phyloP scores from a whole-genome alignment of 169 alveolate species.

The Cryptosporidium tyzzeri region DNA sequence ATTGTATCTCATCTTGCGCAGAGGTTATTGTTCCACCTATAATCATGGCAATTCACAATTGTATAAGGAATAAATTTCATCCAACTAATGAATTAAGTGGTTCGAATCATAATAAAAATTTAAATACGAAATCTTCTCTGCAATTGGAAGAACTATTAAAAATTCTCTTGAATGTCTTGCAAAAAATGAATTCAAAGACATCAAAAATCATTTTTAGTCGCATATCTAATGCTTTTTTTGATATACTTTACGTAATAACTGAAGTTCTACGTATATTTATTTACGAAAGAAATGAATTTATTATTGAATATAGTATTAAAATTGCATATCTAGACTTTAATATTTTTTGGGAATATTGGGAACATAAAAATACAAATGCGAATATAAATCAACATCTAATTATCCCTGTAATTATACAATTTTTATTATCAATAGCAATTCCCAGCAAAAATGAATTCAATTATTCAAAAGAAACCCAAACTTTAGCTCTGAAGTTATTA shows the following conservation, averaged over 20 bases:
- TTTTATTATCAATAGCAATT: slow-evolving; percentile 27
- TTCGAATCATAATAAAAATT: not conserved
- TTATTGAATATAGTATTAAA: slow-evolving; percentile 8
- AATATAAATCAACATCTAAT: not conserved
- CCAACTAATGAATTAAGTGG: not conserved
- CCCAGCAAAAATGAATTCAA: not conserved
- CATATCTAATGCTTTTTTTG: slow-evolving; percentile 33
- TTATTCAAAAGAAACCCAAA: not conserved
- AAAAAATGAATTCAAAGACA: not conserved
- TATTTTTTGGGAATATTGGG: slow-evolving; percentile 56
- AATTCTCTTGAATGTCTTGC: slow-evolving; percentile 10
- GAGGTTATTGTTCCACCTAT: slow-evolving; percentile 53
- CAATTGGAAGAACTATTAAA: slow-evolving; percentile 22
- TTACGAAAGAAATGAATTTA: slow-evolving; percentile 6
- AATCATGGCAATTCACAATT: slow-evolving; percentile 43
- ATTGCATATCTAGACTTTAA: slow-evolving; percentile 3
- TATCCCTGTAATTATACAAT: slow-evolving; percentile 38
- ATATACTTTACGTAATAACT: slow-evolving; percentile 9
- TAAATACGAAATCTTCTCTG: not conserved
- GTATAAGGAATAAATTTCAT: slow-evolving; percentile 12
- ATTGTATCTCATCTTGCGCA: slow-evolving; percentile 32
- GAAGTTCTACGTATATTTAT: not conserved
- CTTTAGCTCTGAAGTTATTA: not conserved
- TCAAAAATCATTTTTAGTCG: slow-evolving; percentile 41
- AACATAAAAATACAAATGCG: not conserved